These are phyloP conservation scores for Gyrodon lividus DNA, from an alignment of 768 basidiomycete species.

Conservation along the genomic window DNA sequence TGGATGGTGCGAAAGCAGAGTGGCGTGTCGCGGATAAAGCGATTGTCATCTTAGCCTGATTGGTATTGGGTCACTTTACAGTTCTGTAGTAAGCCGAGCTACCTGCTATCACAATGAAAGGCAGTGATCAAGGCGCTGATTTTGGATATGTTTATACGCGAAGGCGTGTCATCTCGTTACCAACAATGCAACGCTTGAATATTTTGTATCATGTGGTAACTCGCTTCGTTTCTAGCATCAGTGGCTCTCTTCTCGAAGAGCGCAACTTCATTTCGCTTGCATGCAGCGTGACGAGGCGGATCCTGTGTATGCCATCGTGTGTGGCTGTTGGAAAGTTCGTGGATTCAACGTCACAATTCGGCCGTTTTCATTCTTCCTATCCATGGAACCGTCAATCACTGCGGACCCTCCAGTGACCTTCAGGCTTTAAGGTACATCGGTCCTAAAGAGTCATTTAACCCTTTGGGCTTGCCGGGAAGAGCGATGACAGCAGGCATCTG, in stretches of 20 bases:
- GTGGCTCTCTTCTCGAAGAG: not conserved
- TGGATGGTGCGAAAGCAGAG: constrained; percentile 62
- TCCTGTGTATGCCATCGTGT: no score
- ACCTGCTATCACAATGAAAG: not conserved
- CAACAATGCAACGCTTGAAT: not conserved
- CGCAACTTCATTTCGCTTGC: not conserved
- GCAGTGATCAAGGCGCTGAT: constrained; percentile 3
- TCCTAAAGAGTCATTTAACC: no score
- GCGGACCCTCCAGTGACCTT: no score
- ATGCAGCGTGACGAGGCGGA: not conserved
- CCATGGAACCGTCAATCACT: no score
- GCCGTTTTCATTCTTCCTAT: no score
- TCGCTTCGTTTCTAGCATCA: constrained; percentile 5
- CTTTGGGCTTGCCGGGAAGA: no score
- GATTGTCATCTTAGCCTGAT: constrained; percentile 46
- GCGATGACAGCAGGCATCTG: no score
- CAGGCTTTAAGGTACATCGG: no score
- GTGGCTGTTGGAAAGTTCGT: not conserved
- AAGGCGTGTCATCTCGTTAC: constrained; percentile 3
- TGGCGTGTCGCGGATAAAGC: constrained; percentile 59
- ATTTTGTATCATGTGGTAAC: not conserved
- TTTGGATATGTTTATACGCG: not conserved
- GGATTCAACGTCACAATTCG: no score
- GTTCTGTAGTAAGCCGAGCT: not conserved
- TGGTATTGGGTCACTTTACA: constrained; percentile 1